phyloP scores from a whole-genome alignment of 352 stramenopile genomes.

The Pythium apleroticum region DNA sequence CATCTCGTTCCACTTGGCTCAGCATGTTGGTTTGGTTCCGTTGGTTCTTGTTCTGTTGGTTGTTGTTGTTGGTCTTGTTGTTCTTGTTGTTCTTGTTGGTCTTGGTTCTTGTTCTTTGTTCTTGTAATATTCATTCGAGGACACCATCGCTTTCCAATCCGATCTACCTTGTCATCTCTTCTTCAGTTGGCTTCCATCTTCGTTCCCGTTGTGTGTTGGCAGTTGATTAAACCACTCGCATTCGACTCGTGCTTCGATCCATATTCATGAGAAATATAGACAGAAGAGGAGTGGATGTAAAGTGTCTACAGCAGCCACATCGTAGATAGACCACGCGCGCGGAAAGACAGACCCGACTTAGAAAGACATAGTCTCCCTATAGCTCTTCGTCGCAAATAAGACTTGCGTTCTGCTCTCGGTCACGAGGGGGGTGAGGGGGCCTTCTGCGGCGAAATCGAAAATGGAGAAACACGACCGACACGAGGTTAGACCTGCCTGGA shows the following conservation, averaged over 20 bases:
- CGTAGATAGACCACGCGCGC: conserved; percentile 53
- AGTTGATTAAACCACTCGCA: conserved; percentile 9
- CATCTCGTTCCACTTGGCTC: conserved; percentile 49
- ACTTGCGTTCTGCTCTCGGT: conserved; percentile 59
- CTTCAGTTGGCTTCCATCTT: conserved; percentile 55
- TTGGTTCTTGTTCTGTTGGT: conserved; percentile 42
- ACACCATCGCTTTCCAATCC: conserved; percentile 79
- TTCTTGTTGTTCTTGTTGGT: conserved; percentile 42
- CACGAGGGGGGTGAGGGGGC: conserved; percentile 49
- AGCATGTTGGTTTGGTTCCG: conserved; percentile 50
- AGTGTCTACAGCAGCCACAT: conserved; percentile 49
- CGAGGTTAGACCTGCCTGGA: neutral
- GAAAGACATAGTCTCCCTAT: conserved; percentile 88
- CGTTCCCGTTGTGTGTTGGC: neutral
- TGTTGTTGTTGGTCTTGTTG: conserved; percentile 23
- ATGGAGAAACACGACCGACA: conserved; percentile 30
- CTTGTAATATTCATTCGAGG: conserved; percentile 68
- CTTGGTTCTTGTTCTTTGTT: conserved; percentile 55
- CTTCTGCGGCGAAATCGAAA: conserved; percentile 68
- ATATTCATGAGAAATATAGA: conserved; percentile 51
- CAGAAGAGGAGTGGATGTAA: conserved; percentile 46
- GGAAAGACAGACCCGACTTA: conserved; percentile 81
- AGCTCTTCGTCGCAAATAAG: conserved; percentile 64
- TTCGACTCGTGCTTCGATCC: conserved; percentile 13
- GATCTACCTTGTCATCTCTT: conserved; percentile 65